Evolutionary conservation across 2,329 filamentous ascomycete species (phyloP).

Genomic region (Didymella glomerata): DNA sequence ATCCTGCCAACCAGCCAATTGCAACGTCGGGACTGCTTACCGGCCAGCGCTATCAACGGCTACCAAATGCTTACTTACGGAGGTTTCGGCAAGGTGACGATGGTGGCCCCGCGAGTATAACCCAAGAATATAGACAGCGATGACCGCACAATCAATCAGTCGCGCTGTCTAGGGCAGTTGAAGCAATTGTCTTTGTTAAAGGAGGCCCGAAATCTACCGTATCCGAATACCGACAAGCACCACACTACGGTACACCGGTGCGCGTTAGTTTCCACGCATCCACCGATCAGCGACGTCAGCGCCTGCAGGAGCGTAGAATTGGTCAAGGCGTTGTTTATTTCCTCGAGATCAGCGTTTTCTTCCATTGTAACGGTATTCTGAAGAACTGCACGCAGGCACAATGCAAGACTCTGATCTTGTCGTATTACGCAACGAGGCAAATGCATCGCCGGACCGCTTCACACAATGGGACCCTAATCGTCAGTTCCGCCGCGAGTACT

Average conservation of each 20-base stretch:
- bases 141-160: background rate
- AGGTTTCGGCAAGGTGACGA: background rate
- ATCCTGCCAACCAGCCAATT: conserved; percentile 6
- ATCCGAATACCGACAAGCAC: conserved; percentile 11
- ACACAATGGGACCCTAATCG: conserved; percentile 42
- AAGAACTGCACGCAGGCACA: conserved; percentile 2
- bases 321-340: conserved; percentile 1
- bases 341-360: background rate
- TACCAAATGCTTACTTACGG: conserved; percentile 3
- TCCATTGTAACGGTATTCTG: background rate
- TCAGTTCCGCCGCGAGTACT: conserved; percentile 39
- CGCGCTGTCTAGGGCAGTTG: background rate
- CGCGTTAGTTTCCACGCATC: conserved; percentile 12
- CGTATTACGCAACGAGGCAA: conserved; percentile 40
- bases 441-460: conserved; percentile 40
- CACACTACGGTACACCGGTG: conserved; percentile 15
- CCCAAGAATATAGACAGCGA: background rate
- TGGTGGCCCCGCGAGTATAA: background rate
- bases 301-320: conserved; percentile 1
- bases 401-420: conserved; percentile 47
- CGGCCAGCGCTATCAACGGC: conserved; percentile 2
- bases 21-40: background rate
- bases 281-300: conserved; percentile 19
- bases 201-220: conserved; percentile 6
- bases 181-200: background rate